phyloP scores from a whole-genome alignment of 495 filamentous ascomycete species.

The Neurospora sp. region DNA sequence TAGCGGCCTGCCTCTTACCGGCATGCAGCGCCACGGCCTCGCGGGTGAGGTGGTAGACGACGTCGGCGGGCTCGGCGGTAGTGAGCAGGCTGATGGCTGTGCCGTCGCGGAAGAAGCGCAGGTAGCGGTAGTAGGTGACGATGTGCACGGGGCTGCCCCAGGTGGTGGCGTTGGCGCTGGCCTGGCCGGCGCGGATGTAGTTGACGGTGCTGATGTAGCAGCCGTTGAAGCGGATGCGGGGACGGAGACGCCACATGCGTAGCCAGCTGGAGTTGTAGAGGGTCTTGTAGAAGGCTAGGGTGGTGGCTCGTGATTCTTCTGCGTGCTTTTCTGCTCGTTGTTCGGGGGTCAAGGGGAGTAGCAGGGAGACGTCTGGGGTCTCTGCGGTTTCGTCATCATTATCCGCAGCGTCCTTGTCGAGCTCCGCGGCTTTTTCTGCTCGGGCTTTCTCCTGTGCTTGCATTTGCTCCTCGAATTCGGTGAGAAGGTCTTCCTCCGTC shows the following conservation, averaged over 20 bases:
- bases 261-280: constrained; percentile 43
- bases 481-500: constrained; percentile 24
- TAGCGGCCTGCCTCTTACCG: neutral
- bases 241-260: constrained; percentile 67
- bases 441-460: neutral
- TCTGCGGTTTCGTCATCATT: constrained; percentile 5
- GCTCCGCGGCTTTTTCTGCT: neutral
- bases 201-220: constrained; percentile 95
- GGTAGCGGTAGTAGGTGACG: constrained; percentile 94
- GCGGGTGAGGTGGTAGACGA: constrained; percentile 61
- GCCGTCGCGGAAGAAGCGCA: constrained; percentile 90
- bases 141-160: constrained; percentile 89
- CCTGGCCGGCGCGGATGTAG: constrained; percentile 73
- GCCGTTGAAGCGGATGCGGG: constrained; percentile 85
- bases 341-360: constrained; percentile 14
- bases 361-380: neutral
- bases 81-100: constrained; percentile 67
- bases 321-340: constrained; percentile 19
- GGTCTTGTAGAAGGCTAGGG: constrained; percentile 28
- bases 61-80: constrained; percentile 71
- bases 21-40: constrained; percentile 24
- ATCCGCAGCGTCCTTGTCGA: constrained; percentile 1
- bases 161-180: constrained; percentile 40
- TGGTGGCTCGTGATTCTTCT: constrained; percentile 24
- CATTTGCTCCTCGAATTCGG: constrained; percentile 9